phyloP scores from a whole-genome alignment of 805 yeast genomes.

The Zygotorulaspora chibaensis region DNA sequence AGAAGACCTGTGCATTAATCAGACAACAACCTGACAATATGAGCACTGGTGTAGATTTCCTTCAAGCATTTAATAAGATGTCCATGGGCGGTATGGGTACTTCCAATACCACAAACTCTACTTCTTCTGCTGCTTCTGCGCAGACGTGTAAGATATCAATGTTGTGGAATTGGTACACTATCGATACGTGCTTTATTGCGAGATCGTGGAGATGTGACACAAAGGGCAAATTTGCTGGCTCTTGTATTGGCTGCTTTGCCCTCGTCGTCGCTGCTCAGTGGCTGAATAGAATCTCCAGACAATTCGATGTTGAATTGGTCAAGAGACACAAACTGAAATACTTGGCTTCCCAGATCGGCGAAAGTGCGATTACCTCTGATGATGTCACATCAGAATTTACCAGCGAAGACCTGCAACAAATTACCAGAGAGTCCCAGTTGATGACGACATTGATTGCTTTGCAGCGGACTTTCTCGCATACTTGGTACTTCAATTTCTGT shows the following conservation, averaged over 20 bases:
- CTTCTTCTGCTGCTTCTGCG: neutral
- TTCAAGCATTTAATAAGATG: conserved; percentile 6
- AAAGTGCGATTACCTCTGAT: conserved; percentile 2
- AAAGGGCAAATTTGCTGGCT: conserved; percentile 64
- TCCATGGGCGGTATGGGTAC: conserved; percentile 13
- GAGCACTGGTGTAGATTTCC: conserved; percentile 1
- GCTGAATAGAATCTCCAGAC: conserved; percentile 52
- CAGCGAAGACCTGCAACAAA: neutral
- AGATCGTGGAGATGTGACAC: conserved; percentile 58
- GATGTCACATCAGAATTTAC: conserved; percentile 11
- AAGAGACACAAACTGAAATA: conserved; percentile 21
- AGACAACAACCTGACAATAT: neutral
- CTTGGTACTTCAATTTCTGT: conserved; percentile 30
- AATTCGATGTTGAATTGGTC: conserved; percentile 43
- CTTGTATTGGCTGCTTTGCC: conserved; percentile 64
- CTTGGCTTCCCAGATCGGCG: conserved; percentile 7
- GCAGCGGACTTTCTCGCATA: conserved; percentile 33
- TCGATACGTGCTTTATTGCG: conserved; percentile 62
- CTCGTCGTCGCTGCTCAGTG: conserved; percentile 55
- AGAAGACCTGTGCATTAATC: no score
- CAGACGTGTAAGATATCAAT: conserved; percentile 35
- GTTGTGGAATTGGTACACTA: conserved; percentile 74
- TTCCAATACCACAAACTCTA: conserved; percentile 1
- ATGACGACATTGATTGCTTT: conserved; percentile 16
- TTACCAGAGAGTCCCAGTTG: conserved; percentile 9